Evolutionary conservation across 2,329 filamentous ascomycete genomes (phyloP).

Genomic region (Alternaria viburni): DNA sequence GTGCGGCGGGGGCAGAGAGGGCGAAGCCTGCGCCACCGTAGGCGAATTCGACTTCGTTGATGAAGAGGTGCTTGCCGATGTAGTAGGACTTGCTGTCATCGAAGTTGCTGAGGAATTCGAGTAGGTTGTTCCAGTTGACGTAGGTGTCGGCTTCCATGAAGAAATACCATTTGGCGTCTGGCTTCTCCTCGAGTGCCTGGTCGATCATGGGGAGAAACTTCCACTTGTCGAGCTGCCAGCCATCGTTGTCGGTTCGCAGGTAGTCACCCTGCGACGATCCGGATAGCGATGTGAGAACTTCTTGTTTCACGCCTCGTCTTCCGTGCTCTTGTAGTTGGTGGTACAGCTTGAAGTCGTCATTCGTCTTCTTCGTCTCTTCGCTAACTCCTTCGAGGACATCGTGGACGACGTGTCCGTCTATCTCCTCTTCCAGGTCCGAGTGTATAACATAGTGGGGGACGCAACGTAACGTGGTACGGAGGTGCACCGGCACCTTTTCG

Average conservation of each 20-base stretch:
- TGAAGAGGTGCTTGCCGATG: constrained; percentile 53
- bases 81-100: constrained; percentile 50
- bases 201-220: constrained; percentile 64
- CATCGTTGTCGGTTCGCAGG: constrained; percentile 45
- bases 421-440: constrained; percentile 65
- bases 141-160: constrained; percentile 49
- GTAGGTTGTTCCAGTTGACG: constrained; percentile 47
- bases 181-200: constrained; percentile 50
- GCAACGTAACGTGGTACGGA: constrained; percentile 63
- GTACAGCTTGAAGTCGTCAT: constrained; percentile 62
- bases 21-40: constrained; percentile 56
- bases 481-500: constrained; percentile 64
- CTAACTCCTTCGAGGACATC: constrained; percentile 55
- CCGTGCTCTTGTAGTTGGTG: constrained; percentile 56
- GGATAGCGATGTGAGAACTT: constrained; percentile 38
- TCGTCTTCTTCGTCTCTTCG: constrained; percentile 43
- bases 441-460: constrained; percentile 63
- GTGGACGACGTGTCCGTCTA: constrained; percentile 58
- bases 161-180: constrained; percentile 47
- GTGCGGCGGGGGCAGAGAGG: constrained; percentile 51
- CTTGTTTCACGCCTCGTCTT: constrained; percentile 48
- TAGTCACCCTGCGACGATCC: constrained; percentile 45
- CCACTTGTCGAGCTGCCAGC: constrained; percentile 65
- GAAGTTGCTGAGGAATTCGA: constrained; percentile 49
- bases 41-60: constrained; percentile 53